phyloP scores from a whole-genome alignment of 176 grass and related monocot genomes.

The Carex cristatella region DNA sequence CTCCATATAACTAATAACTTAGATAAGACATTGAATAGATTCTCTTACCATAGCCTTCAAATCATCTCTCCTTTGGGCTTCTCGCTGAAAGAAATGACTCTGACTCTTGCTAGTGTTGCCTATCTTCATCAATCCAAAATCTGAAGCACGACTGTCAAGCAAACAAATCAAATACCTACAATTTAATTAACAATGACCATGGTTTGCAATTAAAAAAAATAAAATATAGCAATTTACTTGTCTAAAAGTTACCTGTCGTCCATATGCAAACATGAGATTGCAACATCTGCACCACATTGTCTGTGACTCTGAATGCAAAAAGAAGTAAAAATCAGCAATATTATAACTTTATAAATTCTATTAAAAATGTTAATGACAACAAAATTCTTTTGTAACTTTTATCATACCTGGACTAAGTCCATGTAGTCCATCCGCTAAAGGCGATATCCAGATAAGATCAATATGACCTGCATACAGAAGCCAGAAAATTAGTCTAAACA shows the following conservation, averaged over 20 bases:
- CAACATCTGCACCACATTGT: conserved; percentile 66
- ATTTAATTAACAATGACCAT: neutral
- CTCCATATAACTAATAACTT: too few relatives aligned
- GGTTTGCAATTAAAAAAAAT: neutral
- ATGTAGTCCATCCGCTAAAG: conserved; percentile 92
- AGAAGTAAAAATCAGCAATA: conserved; percentile 12
- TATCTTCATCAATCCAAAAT: conserved; percentile 96
- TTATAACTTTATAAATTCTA: neutral
- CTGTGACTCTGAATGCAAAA: conserved; percentile 51
- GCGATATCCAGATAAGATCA: conserved; percentile 92
- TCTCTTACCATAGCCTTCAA: conserved; percentile 80
- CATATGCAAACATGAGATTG: conserved; percentile 71
- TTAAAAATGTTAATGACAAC: neutral
- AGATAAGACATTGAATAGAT: neutral
- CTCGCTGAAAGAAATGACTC: conserved; percentile 78
- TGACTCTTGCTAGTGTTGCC: conserved; percentile 36
- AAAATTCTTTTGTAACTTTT: neutral
- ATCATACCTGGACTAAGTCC: conserved; percentile 68
- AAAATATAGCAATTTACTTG: neutral
- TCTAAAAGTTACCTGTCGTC: conserved; percentile 46
- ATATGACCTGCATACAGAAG: conserved; percentile 38
- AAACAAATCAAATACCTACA: neutral
- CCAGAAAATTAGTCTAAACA: neutral
- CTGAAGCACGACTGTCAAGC: conserved; percentile 39
- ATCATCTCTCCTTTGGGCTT: conserved; percentile 76